Percentiles rank a stretch among this genome's conserved stretches.
These are phyloP conservation scores for Phoma sp. DNA, from an alignment of 2,329 filamentous ascomycete genomes.

Conservation along the genomic window DNA sequence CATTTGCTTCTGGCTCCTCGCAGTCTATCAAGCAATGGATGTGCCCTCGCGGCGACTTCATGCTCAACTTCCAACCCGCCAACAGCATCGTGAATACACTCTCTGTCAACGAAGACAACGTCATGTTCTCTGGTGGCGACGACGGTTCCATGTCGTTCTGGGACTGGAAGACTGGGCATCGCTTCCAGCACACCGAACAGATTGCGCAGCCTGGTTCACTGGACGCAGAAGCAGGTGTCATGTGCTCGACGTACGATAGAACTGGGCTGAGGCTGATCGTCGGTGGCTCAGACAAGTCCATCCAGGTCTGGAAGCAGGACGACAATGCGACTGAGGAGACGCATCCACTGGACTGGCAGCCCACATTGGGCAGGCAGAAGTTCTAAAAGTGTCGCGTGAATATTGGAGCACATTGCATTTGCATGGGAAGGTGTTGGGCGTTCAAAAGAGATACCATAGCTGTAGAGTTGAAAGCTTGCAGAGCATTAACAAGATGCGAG, in stretches of 20 bases:
- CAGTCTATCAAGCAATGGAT: slow-evolving; percentile 99
- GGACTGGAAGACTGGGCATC: slow-evolving; percentile 97
- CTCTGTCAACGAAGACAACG: slow-evolving; percentile 91
- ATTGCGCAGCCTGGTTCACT: slow-evolving; percentile 92
- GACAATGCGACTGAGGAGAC: slow-evolving; percentile 88
- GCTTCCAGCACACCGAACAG: slow-evolving; percentile 88
- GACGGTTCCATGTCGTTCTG: slow-evolving; percentile 97
- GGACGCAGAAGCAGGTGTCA: slow-evolving; percentile 92
- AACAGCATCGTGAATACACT: slow-evolving; percentile 96
- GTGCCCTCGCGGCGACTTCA: slow-evolving; percentile 95
- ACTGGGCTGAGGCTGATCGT: slow-evolving; percentile 89
- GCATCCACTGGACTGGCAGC: slow-evolving; percentile 92
- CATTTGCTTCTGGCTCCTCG: slow-evolving; percentile 90
- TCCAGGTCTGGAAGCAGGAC: slow-evolving; percentile 97
- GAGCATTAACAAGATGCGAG: not conserved
- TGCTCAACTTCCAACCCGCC: slow-evolving; percentile 98
- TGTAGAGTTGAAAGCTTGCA: not conserved
- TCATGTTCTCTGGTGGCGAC: slow-evolving; percentile 92
- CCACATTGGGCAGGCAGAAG: slow-evolving; percentile 77
- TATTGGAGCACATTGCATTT: slow-evolving; percentile 1
- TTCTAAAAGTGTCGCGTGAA: slow-evolving; percentile 46
- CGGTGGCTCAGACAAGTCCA: slow-evolving; percentile 88
- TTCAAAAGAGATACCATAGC: slow-evolving; percentile 18
- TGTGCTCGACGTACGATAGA: slow-evolving; percentile 90
- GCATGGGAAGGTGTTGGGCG: slow-evolving; percentile 19